Base-by-base conservation (phyloP, 1,139 yeast genomes). In the Suhomyces bolitotheri region DNA sequence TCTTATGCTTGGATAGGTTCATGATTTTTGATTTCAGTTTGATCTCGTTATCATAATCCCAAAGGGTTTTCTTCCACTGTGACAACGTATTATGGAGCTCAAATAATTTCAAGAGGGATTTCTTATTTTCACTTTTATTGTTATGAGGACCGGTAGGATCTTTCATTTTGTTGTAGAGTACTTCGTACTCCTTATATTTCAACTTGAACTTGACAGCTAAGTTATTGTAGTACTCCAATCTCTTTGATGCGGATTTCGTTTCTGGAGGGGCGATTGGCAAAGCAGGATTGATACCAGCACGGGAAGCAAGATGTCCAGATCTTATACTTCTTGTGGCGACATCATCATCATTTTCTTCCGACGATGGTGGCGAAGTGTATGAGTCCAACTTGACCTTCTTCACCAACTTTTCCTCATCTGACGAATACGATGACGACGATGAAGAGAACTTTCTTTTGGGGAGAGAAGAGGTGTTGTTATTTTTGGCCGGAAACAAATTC, bases 161-260 rank as follows among this genome's bases (percentile, higher is more conserved):
- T 29, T 41, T 33, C 32, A 39, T 33, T 34, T 45, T 33, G 33
- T 45, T 47, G 50, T 71, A 68, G 22, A 70, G 49, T 6, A 43
- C 34, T 33, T 62, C 64, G 47, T 71, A 71, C 43, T 70, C 74
- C 32, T 57, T 54, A 48, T 71, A 71, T 47, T 61, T 62, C 34
- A 40, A 27, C 34, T 59, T 58, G 50, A 71, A 71, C 46, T 66
- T 67, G 11, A 43, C 42, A 3, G 70, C 70, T 33, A 71, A 54
- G 37, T 51, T 59, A 17, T 49, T 43, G 45, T 55, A 57, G 41
- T 52, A 56, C 38, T 52, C 56, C 29, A 44, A 46, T 36, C 54
- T 44, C 37, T 48, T 53, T 21, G 53, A 49, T 25, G 50, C 39
- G 27, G 47, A 46, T 28, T 33, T 34, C 23, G 32, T 37, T 23